Conservation (phyloP, 2,329 filamentous ascomycete genomes). For the Trichoderma breve region DNA sequence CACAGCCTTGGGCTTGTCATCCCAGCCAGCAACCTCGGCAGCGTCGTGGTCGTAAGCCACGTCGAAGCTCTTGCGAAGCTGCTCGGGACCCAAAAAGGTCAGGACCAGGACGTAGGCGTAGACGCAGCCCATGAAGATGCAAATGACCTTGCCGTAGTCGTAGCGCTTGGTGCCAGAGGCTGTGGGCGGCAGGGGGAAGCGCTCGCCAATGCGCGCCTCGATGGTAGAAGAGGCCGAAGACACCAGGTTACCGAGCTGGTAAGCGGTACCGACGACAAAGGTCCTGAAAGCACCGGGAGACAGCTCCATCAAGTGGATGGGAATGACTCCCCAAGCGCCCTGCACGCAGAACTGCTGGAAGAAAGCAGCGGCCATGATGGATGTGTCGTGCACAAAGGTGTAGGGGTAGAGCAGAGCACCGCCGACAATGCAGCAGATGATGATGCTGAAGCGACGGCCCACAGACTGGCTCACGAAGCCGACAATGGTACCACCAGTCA, state of each 20-base stretch:
- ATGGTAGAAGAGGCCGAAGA: conserved; percentile 70
- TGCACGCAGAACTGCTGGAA: conserved; percentile 81
- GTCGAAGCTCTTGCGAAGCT: conserved; percentile 51
- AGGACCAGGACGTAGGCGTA: conserved; percentile 62
- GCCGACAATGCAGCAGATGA: conserved; percentile 61
- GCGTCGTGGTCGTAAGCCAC: conserved; percentile 46
- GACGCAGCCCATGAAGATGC: conserved; percentile 87
- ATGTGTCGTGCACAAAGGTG: conserved; percentile 61
- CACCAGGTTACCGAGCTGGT: conserved; percentile 76
- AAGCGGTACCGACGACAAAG: conserved; percentile 70
- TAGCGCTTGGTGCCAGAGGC: conserved; percentile 52
- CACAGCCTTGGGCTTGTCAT: conserved; percentile 24
- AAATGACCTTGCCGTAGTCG: conserved; percentile 80
- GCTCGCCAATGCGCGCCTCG: conserved; percentile 70
- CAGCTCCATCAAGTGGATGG: conserved; percentile 75
- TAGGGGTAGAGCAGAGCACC: conserved; percentile 83
- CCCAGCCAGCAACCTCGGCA: conserved; percentile 44
- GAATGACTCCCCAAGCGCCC: conserved; percentile 74
- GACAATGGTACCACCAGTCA: conserved; percentile 63
- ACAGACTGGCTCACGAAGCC: conserved; percentile 69
- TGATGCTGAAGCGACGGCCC: conserved; percentile 67
- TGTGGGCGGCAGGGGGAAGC: conserved; percentile 65
- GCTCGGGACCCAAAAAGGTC: conserved; percentile 61
- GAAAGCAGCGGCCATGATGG: conserved; percentile 76
- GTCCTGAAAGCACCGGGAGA: conserved; percentile 70